Conservation (phyloP, 1,284 basidiomycete species). For the Cutaneotrichosporon mucoides region DNA sequence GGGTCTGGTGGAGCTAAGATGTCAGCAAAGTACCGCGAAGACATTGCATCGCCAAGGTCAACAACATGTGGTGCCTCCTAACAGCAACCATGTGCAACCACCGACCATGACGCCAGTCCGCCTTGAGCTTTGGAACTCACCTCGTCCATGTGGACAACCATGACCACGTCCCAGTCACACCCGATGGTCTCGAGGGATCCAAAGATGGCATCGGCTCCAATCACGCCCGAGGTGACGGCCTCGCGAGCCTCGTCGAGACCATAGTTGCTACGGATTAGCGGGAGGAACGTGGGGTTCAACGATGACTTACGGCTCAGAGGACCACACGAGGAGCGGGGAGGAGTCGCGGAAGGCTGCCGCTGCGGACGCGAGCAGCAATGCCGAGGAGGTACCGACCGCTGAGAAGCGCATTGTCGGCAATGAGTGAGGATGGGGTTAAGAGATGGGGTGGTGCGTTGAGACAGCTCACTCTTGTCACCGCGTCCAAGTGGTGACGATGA, state of each 20-base stretch:
- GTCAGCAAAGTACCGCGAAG: background rate
- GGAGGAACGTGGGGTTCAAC: too few species aligned
- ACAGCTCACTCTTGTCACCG: background rate
- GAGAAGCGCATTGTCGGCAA: conserved; percentile 26
- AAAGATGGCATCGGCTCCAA: conserved; percentile 37
- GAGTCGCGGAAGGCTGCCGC: conserved; percentile 39
- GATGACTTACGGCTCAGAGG: conserved; percentile 34
- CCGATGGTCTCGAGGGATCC: conserved; percentile 35
- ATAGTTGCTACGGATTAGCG: conserved; percentile 13
- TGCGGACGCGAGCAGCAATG: conserved; percentile 24
- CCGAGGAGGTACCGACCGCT: conserved; percentile 21
- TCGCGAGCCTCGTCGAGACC: conserved; percentile 24
- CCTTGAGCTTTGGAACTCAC: conserved; percentile 49
- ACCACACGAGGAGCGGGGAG: conserved; percentile 44
- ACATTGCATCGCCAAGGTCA: too few species aligned
- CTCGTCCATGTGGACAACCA: conserved; percentile 95
- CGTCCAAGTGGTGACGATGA: background rate
- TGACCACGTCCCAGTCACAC: conserved; percentile 52
- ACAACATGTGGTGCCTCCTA: too few species aligned
- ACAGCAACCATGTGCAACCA: too few species aligned
- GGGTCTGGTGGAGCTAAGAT: conserved; percentile 40
- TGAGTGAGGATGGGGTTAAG: too few species aligned
- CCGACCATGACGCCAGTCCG: too few species aligned
- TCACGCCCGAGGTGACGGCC: conserved; percentile 31
- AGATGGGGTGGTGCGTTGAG: too few species aligned